Evolutionary conservation across 1,139 yeast species (phyloP).

Genomic region (Candida anutae): DNA sequence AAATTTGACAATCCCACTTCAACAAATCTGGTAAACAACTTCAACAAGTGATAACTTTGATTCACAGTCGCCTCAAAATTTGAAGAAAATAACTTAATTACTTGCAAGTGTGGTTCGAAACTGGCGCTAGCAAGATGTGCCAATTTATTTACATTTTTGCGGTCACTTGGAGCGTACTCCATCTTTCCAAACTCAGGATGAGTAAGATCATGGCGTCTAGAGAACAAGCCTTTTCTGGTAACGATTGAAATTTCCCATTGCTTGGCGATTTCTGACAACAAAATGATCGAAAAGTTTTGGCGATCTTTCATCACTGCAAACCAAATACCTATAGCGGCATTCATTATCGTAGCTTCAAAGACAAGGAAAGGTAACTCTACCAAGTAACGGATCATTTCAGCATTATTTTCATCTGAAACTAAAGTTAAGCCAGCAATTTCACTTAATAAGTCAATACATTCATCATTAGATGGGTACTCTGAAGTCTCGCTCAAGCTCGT

Average conservation of each 20-base stretch:
- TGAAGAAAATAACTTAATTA: slow-evolving; percentile 67
- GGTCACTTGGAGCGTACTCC: slow-evolving; percentile 89
- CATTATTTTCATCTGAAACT: slow-evolving; percentile 36
- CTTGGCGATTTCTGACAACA: slow-evolving; percentile 61
- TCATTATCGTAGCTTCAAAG: slow-evolving; percentile 56
- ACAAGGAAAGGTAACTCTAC: slow-evolving; percentile 67
- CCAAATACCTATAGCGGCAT: slow-evolving; percentile 73
- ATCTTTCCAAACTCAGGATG: slow-evolving; percentile 63
- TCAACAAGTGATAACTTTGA: slow-evolving; percentile 65
- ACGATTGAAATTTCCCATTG: slow-evolving; percentile 65
- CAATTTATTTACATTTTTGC: slow-evolving; percentile 45
- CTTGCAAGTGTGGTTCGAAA: slow-evolving; percentile 67
- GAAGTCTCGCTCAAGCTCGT: slow-evolving; percentile 5
- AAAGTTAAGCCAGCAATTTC: slow-evolving; percentile 43
- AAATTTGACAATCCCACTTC: slow-evolving; percentile 52
- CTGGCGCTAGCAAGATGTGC: slow-evolving; percentile 41
- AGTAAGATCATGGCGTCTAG: slow-evolving; percentile 47
- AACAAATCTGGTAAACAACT: slow-evolving; percentile 58
- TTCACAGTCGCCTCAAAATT: slow-evolving; percentile 75
- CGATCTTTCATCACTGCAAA: slow-evolving; percentile 65
- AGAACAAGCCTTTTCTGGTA: slow-evolving; percentile 57
- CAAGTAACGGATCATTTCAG: slow-evolving; percentile 46
- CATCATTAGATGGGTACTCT: slow-evolving; percentile 10
- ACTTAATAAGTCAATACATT: slow-evolving; percentile 39
- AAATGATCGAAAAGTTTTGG: slow-evolving; percentile 47